Evolutionary conservation across 73 alveolate genomes (phyloP).

Genomic region (Paramecium pentaurelia): DNA sequence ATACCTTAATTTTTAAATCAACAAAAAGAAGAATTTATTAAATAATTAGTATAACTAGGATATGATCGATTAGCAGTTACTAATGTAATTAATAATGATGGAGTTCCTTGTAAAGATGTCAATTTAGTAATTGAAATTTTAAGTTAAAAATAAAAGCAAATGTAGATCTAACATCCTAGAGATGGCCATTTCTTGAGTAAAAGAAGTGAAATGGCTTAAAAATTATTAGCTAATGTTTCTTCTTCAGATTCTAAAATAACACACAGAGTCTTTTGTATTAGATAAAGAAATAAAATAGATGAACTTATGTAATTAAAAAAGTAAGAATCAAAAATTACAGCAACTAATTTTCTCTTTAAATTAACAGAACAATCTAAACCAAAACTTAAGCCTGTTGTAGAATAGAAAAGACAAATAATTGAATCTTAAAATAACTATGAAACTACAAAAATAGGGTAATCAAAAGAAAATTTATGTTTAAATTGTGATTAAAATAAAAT

Average conservation of each 20-base stretch:
- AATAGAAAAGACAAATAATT: not conserved
- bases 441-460: not conserved
- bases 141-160: not conserved
- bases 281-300: conserved; percentile 5
- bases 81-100: conserved; percentile 7
- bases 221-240: not conserved
- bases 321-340: not conserved
- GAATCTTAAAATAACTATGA: not conserved
- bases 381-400: not conserved
- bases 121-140: conserved; percentile 21
- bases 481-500: conserved; percentile 60
- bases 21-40: conserved; percentile 36
- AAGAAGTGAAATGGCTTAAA: not conserved
- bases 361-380: not conserved
- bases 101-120: conserved; percentile 27
- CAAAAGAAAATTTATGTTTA: conserved; percentile 43
- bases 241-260: not conserved
- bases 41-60: not conserved
- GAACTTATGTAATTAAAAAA: conserved; percentile 1
- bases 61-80: not conserved
- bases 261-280: conserved; percentile 9
- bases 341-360: conserved; percentile 1
- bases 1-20: conserved; percentile 11
- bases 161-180: not conserved
- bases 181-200: not conserved